These are phyloP conservation scores for Claviceps maximensis DNA, from an alignment of 2,329 filamentous ascomycete genomes.

Conservation along the genomic window DNA sequence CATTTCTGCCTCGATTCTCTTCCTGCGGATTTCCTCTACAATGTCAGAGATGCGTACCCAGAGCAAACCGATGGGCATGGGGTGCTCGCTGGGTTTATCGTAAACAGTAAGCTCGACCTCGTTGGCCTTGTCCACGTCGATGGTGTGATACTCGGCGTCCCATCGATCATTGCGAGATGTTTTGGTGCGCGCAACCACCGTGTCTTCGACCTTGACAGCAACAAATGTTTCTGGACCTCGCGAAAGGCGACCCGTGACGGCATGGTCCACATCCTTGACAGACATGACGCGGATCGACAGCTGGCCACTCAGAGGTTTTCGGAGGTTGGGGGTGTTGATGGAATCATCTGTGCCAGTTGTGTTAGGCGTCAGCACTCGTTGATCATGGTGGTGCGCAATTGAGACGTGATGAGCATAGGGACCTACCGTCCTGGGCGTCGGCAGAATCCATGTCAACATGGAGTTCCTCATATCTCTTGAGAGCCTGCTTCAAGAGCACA, in stretches of 20 bases:
- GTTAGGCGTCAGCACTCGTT: neutral
- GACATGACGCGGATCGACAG: conserved; percentile 75
- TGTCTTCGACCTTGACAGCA: conserved; percentile 92
- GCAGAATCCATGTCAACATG: conserved; percentile 81
- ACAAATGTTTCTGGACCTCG: conserved; percentile 91
- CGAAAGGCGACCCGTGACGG: conserved; percentile 69
- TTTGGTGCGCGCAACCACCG: conserved; percentile 76
- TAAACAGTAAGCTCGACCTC: conserved; percentile 97
- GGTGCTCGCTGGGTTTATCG: conserved; percentile 83
- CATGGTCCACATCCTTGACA: conserved; percentile 91
- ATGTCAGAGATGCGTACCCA: conserved; percentile 97
- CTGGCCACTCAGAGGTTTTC: conserved; percentile 89
- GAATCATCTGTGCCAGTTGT: conserved; percentile 71
- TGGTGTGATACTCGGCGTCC: conserved; percentile 80
- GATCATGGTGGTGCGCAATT: neutral
- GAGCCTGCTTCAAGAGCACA: conserved; percentile 81
- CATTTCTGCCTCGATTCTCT: conserved; percentile 93
- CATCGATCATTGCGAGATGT: conserved; percentile 77
- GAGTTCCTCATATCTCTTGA: conserved; percentile 94
- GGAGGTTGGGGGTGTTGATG: conserved; percentile 84
- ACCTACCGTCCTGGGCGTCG: conserved; percentile 68
- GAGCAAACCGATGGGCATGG: conserved; percentile 83
- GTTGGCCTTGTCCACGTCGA: conserved; percentile 96
- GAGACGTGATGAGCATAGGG: conserved; percentile 7
- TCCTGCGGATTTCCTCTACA: conserved; percentile 90